Conservation (phyloP, 1,139 yeast species). For the Protomyces lactucae-debilis region DNA sequence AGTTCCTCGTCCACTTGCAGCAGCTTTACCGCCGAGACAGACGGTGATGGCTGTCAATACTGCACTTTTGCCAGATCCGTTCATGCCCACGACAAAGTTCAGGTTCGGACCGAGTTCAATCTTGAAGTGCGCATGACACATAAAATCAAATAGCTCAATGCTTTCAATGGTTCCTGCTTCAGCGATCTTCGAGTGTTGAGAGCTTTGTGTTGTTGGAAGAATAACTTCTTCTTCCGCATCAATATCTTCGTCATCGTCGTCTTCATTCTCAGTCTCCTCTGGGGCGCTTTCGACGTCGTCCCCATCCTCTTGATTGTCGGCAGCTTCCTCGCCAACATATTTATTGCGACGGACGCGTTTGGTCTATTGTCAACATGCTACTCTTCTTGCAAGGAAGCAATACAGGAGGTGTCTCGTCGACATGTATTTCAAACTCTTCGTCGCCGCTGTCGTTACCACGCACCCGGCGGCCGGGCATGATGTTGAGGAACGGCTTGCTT, state of each 20-base stretch:
- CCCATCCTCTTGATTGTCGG: neutral
- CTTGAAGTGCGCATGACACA: conserved; percentile 70
- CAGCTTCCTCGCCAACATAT: neutral
- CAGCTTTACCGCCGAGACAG: conserved; percentile 90
- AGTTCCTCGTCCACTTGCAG: conserved; percentile 81
- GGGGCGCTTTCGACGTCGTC: neutral
- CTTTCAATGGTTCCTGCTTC: conserved; percentile 28
- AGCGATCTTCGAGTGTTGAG: conserved; percentile 1
- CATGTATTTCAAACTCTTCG: neutral
- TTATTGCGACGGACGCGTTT: neutral
- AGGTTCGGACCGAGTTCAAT: conserved; percentile 74
- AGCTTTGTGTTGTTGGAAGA: neutral
- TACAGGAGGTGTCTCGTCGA: neutral
- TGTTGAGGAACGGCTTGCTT: neutral
- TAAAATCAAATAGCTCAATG: conserved; percentile 30
- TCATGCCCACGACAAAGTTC: conserved; percentile 87
- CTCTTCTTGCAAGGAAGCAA: neutral
- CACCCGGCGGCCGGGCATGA: neutral
- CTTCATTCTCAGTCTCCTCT: neutral
- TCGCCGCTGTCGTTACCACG: neutral
- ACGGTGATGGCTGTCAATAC: conserved; percentile 84
- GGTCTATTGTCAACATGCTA: neutral
- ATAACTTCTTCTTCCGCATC: neutral
- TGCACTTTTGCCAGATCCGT: conserved; percentile 95
- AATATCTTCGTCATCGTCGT: neutral